Conservation (phyloP, 345 rosid species). For the Lumnitzera racemosa region DNA sequence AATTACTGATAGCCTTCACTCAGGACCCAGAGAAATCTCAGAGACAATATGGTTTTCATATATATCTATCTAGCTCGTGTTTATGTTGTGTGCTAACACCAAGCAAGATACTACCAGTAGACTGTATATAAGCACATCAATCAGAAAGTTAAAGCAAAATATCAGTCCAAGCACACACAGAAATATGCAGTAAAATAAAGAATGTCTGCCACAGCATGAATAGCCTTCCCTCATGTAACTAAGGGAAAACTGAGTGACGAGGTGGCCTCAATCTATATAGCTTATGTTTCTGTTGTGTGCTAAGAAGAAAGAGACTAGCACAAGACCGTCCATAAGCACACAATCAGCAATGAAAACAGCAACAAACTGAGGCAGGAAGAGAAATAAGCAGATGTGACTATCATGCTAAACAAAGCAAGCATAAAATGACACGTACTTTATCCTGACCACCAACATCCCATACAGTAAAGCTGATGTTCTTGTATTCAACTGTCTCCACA, state of each 20-base stretch:
- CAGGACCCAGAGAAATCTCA: no score
- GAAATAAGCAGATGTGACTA: background rate
- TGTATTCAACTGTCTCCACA: constrained; percentile 73
- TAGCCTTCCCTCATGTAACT: constrained; percentile 2
- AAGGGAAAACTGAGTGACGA: constrained; percentile 9
- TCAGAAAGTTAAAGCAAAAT: background rate
- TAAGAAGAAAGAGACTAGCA: constrained; percentile 8
- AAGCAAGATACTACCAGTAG: constrained; percentile 7
- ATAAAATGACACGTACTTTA: constrained; percentile 29
- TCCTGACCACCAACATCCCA: constrained; percentile 86
- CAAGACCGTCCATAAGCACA: constrained; percentile 20
- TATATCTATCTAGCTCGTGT: no score
- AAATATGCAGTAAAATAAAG: background rate
- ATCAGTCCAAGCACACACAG: no score
- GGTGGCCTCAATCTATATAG: constrained; percentile 4
- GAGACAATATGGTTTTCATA: no score
- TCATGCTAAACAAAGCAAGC: background rate
- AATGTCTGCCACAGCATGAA: background rate
- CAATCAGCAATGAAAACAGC: background rate
- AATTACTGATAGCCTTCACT: no score
- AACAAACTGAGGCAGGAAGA: background rate
- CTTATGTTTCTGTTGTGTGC: constrained; percentile 21
- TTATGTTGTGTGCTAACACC: no score
- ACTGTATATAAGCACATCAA: constrained; percentile 16
- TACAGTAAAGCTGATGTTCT: constrained; percentile 73